Percentiles rank a stretch among this genome's conserved stretches.
Evolutionary conservation across 768 basidiomycete species (phyloP).

Genomic region (Serendipita sp.): DNA sequence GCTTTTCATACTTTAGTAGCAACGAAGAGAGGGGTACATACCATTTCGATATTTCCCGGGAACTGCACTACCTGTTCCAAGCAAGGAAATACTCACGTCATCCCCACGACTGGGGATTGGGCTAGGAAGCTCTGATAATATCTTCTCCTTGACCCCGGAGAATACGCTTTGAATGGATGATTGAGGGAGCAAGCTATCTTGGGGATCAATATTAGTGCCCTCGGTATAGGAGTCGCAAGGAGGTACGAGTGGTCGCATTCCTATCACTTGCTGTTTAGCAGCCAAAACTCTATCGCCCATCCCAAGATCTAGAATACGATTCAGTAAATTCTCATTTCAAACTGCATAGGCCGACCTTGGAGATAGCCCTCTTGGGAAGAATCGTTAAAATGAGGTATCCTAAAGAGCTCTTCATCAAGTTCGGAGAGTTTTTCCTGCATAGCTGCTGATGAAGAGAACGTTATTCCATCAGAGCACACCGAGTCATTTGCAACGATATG

Average conservation of each 20-base stretch:
- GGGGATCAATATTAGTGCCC: neutral
- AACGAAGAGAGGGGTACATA: constrained; percentile 19
- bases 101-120: constrained; percentile 27
- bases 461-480: constrained; percentile 44
- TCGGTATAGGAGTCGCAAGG: neutral
- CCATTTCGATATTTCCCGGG: constrained; percentile 83
- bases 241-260: neutral
- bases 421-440: constrained; percentile 56
- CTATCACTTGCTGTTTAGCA: neutral
- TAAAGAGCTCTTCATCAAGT: constrained; percentile 61
- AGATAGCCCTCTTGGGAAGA: too few relatives aligned
- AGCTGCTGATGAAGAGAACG: constrained; percentile 58
- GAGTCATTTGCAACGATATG: constrained; percentile 59
- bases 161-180: constrained; percentile 7
- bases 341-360: too few relatives aligned
- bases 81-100: constrained; percentile 51
- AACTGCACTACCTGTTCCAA: constrained; percentile 81
- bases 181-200: neutral
- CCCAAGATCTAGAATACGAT: constrained; percentile 21
- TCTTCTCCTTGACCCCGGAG: neutral
- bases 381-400: constrained; percentile 35
- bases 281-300: neutral
- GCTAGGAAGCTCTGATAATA: neutral
- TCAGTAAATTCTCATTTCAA: neutral
- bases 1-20: neutral